These are phyloP conservation scores for Eimeria maxima DNA, from an alignment of 169 alveolate genomes.

Conservation along the genomic window DNA sequence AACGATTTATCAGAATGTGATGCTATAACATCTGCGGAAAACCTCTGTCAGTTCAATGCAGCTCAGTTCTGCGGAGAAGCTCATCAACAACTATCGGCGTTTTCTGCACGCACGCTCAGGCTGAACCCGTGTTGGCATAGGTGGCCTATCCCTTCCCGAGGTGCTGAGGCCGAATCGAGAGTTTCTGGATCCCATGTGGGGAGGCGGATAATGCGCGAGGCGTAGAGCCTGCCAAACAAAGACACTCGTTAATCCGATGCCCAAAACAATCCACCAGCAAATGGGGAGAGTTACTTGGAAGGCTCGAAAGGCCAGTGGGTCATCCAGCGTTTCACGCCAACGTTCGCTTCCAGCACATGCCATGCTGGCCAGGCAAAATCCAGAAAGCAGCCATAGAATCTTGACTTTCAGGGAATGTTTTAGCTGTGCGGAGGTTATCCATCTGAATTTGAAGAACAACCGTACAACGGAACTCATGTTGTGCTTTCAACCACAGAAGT, in stretches of 20 bases:
- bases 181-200: conserved; percentile 12
- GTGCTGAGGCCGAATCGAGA: conserved; percentile 34
- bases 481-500: neutral
- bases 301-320: conserved; percentile 61
- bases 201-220: conserved; percentile 39
- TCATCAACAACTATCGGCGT: neutral
- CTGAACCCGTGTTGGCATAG: conserved; percentile 65
- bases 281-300: conserved; percentile 66
- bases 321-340: conserved; percentile 69
- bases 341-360: conserved; percentile 69
- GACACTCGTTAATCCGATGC: conserved; percentile 20
- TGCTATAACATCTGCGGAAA: neutral
- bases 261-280: conserved; percentile 70
- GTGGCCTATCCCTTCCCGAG: conserved; percentile 55
- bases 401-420: conserved; percentile 44
- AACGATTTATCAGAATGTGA: neutral
- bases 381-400: conserved; percentile 64
- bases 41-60: neutral
- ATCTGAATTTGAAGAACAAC: conserved; percentile 1
- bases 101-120: conserved; percentile 70
- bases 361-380: conserved; percentile 70
- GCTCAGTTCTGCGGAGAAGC: neutral
- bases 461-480: neutral
- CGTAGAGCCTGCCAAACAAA: conserved; percentile 65
- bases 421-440: conserved; percentile 46